Percentiles rank a stretch among this genome's conserved stretches.
Evolutionary conservation across 768 basidiomycete species (phyloP).

Genomic region (Candolleomyces efflorescens): DNA sequence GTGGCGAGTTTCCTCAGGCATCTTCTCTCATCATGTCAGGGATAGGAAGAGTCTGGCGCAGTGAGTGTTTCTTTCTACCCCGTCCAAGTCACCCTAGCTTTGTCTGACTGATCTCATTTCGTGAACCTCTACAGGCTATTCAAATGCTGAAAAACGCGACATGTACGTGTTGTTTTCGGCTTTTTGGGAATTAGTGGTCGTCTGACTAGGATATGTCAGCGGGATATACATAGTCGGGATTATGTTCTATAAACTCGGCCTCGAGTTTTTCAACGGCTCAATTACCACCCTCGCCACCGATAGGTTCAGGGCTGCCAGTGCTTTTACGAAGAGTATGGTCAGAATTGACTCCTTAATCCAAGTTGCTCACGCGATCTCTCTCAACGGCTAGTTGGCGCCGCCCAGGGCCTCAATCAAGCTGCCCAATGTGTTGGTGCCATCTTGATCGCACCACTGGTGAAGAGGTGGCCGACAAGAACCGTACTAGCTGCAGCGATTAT

Average conservation of each 20-base stretch:
- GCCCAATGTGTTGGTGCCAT: constrained; percentile 32
- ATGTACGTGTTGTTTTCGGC: constrained; percentile 15
- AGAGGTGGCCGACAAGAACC: constrained; percentile 26
- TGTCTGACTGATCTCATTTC: no score
- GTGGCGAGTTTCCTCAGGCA: not conserved
- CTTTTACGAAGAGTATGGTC: constrained; percentile 25
- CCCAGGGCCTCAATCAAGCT: constrained; percentile 28
- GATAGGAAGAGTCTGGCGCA: not conserved
- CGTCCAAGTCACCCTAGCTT: no score
- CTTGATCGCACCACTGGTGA: constrained; percentile 28
- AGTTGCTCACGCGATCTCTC: not conserved
- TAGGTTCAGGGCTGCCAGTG: constrained; percentile 20
- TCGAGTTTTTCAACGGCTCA: constrained; percentile 32
- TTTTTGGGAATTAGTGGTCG: not conserved
- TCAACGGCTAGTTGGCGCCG: constrained; percentile 21
- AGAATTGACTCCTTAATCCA: not conserved
- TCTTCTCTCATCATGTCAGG: not conserved
- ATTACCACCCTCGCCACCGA: constrained; percentile 30
- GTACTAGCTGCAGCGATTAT: constrained; percentile 23
- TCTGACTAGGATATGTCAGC: not conserved
- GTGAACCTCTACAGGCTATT: constrained; percentile 17
- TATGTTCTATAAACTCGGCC: constrained; percentile 28
- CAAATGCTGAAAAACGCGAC: constrained; percentile 22
- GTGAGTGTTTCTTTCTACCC: not conserved
- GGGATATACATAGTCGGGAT: constrained; percentile 26